phyloP scores from a whole-genome alignment of 2,329 filamentous ascomycete genomes.

The Ploettnerulaceae sp. region DNA sequence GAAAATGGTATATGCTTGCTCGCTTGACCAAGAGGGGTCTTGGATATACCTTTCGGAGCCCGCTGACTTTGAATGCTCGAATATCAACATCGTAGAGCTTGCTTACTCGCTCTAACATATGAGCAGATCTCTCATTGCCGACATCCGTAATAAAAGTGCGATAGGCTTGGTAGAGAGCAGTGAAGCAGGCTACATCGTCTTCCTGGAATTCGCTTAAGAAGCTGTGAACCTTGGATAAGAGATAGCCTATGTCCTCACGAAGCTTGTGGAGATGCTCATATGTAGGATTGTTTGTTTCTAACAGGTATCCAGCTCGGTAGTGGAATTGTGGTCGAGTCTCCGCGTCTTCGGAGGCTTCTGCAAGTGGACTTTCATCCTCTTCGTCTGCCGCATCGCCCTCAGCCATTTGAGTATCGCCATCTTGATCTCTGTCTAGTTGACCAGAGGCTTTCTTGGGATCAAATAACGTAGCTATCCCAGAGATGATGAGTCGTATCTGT shows the following conservation, averaged over 20 bases:
- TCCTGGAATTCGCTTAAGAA: slow-evolving; percentile 83
- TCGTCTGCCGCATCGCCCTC: slow-evolving; percentile 46
- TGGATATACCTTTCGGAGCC: slow-evolving; percentile 86
- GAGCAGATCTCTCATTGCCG: slow-evolving; percentile 90
- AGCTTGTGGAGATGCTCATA: slow-evolving; percentile 77
- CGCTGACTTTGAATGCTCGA: slow-evolving; percentile 89
- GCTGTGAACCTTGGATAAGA: slow-evolving; percentile 76
- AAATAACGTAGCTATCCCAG: slow-evolving; percentile 85
- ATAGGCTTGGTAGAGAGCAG: slow-evolving; percentile 85
- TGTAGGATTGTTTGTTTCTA: slow-evolving; percentile 57
- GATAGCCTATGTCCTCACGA: slow-evolving; percentile 72
- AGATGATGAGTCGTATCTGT: slow-evolving; percentile 81
- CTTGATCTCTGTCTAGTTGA: slow-evolving; percentile 40
- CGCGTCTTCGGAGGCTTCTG: slow-evolving; percentile 68
- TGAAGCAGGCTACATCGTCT: slow-evolving; percentile 95
- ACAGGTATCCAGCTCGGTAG: slow-evolving; percentile 82
- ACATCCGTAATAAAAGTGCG: slow-evolving; percentile 97
- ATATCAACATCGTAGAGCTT: slow-evolving; percentile 83
- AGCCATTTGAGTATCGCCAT: slow-evolving; percentile 41
- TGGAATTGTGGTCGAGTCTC: slow-evolving; percentile 81
- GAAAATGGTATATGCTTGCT: slow-evolving; percentile 89
- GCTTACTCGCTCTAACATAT: slow-evolving; percentile 82
- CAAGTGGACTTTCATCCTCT: slow-evolving; percentile 52
- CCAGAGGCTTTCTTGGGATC: slow-evolving; percentile 69
- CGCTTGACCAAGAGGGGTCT: slow-evolving; percentile 86